These are phyloP conservation scores for Fusarium avenaceum DNA, from an alignment of 2,329 filamentous ascomycete species.

Conservation along the genomic window DNA sequence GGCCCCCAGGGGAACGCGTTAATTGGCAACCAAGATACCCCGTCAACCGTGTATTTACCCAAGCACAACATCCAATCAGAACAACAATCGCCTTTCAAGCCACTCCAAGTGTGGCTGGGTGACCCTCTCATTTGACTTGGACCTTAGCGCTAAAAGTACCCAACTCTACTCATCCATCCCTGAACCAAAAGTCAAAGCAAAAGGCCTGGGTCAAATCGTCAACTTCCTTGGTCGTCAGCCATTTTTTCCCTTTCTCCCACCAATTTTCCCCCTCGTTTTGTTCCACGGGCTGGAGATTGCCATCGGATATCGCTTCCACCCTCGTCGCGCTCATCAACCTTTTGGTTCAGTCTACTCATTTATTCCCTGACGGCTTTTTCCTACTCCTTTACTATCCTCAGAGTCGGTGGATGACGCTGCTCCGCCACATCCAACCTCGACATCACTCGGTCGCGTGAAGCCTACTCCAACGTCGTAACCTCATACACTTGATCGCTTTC, in stretches of 20 bases:
- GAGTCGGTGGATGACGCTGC: slow-evolving; percentile 46
- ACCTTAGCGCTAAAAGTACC: slow-evolving; percentile 31
- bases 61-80: slow-evolving; percentile 30
- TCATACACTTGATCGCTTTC: slow-evolving; percentile 30
- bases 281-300: slow-evolving; percentile 40
- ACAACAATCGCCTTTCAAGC: slow-evolving; percentile 18
- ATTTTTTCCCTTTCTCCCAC: slow-evolving; percentile 42
- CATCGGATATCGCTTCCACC: slow-evolving; percentile 32
- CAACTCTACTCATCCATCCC: slow-evolving; percentile 48
- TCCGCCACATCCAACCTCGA: slow-evolving; percentile 45
- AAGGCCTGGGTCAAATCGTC: slow-evolving; percentile 44
- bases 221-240: slow-evolving; percentile 48
- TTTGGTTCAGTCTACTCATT: slow-evolving; percentile 23
- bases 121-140: slow-evolving; percentile 26
- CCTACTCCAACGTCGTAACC: slow-evolving; percentile 45
- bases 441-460: slow-evolving; percentile 59
- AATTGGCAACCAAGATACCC: slow-evolving; percentile 33
- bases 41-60: slow-evolving; percentile 38
- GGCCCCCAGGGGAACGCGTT: slow-evolving; percentile 36
- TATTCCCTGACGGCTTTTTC: slow-evolving; percentile 39
- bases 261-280: slow-evolving; percentile 36
- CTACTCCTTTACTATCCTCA: slow-evolving; percentile 38
- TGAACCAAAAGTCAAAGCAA: slow-evolving; percentile 48
- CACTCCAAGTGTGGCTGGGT: slow-evolving; percentile 43
- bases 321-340: slow-evolving; percentile 32